Conservation (phyloP, 2,329 filamentous ascomycete genomes). For the Emmonsiellopsis sp. region DNA sequence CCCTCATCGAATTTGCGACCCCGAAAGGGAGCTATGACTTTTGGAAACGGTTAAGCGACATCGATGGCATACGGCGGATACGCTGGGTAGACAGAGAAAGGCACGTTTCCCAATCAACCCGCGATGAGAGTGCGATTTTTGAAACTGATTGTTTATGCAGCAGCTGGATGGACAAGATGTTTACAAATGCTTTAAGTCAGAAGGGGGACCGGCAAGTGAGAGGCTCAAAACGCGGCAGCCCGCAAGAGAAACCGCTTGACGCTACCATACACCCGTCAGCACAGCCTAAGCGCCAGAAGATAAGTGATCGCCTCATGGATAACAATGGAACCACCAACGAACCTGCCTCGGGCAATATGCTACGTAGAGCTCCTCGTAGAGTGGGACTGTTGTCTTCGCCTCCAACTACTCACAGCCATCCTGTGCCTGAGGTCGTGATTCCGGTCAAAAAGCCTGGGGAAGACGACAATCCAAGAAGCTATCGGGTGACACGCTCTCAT, state of each 20-base stretch:
- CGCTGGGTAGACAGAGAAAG: slow-evolving; percentile 13
- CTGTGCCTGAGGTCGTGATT: slow-evolving; percentile 15
- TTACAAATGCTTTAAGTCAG: slow-evolving; percentile 10
- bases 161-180: slow-evolving; percentile 24
- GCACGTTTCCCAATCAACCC: slow-evolving; percentile 14
- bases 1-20: slow-evolving; percentile 18
- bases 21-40: slow-evolving; percentile 15
- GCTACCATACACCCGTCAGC: background rate
- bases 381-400: background rate
- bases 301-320: slow-evolving; percentile 7
- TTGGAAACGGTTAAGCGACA: slow-evolving; percentile 9
- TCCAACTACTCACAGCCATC: slow-evolving; percentile 5
- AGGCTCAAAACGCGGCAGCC: slow-evolving; percentile 20
- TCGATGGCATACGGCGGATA: background rate
- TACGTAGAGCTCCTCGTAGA: background rate
- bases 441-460: slow-evolving; percentile 19
- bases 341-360: background rate
- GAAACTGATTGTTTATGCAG: slow-evolving; percentile 13
- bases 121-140: background rate
- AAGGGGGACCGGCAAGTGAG: slow-evolving; percentile 5
- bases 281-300: slow-evolving; percentile 8
- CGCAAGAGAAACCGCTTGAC: background rate
- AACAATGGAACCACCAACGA: background rate
- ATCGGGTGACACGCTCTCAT: slow-evolving; percentile 24
- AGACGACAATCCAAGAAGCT: background rate